Evolutionary conservation across 179 eudicot genomes (phyloP), one percentile per base, ranked within the genome.

Genomic region (Camellia oleifera): DNA sequence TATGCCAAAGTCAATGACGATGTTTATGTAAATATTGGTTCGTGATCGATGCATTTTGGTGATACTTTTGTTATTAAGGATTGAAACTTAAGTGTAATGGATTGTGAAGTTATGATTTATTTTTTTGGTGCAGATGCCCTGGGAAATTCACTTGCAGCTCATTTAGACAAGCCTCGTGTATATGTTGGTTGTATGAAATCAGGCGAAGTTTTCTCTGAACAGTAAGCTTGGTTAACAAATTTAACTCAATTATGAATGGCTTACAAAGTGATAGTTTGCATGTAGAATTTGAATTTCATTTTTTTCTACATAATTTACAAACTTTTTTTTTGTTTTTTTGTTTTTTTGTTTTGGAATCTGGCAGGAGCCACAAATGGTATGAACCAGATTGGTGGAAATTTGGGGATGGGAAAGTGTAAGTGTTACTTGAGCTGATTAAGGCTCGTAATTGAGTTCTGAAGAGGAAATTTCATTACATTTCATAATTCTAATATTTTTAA

Each of bases 301-400:
- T 40, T 17, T 65, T 9, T n/a, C 11, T 50, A 17, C 32, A 32
- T 52, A 15, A 52, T 78, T 7, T 32, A 50, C 5, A 53, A 61
- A 18, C 32, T 26, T 26, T 26, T 26, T 26, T 26, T 26, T 26
- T 26, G 26, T 26, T 26, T 26, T 75, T 72, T 44, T 63, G 26
- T 23, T 23, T 15, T 23, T 74, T 75, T n/a, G n/a, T 72, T 44
- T 63, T 82, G 50, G 67, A 74, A 77, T 85, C 77, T 85, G 77
- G 79, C 86, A 92, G 95, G 90, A 80, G 88, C 67, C 85, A 92
- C 80, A 89, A 87, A 88, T 94, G 98, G 98, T 91, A 94, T 83
- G 98, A 94, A 83, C 98, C 95, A 42, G 98, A 94, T 80, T 94
- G 98, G 98, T 94, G 98, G 98, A 94, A 94, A 84, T 92, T 94